Evolutionary conservation across 2,329 filamentous ascomycete species (phyloP).

Genomic region (Pseudonectria buxi): DNA sequence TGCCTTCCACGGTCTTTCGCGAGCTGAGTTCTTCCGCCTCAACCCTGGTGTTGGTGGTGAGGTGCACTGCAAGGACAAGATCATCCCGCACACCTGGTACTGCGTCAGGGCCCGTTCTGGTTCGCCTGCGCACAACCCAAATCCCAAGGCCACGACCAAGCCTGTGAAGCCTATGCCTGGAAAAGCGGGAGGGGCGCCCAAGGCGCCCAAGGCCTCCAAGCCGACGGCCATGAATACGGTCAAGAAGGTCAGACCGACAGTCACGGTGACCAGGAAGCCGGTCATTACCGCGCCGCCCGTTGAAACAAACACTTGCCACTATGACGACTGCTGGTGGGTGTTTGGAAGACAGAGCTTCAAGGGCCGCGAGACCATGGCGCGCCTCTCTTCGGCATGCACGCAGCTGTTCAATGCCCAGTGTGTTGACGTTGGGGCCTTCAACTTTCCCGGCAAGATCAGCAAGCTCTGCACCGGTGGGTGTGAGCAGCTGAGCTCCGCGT

Average conservation of each 20-base stretch:
- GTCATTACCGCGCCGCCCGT: no score
- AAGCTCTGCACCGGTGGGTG: constrained; percentile 7
- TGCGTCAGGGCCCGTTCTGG: constrained; percentile 11
- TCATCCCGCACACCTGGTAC: constrained; percentile 9
- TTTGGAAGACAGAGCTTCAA: constrained; percentile 4
- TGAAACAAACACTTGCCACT: constrained; percentile 2
- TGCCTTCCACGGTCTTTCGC: constrained; percentile 1
- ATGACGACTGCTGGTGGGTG: constrained; percentile 9
- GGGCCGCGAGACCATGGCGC: not conserved
- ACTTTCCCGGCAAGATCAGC: constrained; percentile 6
- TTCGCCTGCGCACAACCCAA: not conserved
- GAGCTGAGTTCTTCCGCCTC: constrained; percentile 8
- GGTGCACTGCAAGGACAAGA: constrained; percentile 1
- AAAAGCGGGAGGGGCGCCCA: not conserved
- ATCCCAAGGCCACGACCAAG: constrained; percentile 1
- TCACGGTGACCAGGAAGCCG: no score
- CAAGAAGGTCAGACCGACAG: no score
- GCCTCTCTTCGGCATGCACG: constrained; percentile 4
- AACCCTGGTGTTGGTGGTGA: constrained; percentile 5
- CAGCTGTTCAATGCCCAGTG: constrained; percentile 4
- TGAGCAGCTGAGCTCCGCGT: constrained; percentile 8
- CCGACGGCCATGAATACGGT: not conserved
- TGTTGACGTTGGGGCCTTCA: not conserved
- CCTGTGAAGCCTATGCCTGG: not conserved
- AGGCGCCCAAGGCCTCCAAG: constrained; percentile 2